These are phyloP conservation scores for Anthracocystis walkeri DNA, from an alignment of 1,284 basidiomycete genomes.

Conservation along the genomic window DNA sequence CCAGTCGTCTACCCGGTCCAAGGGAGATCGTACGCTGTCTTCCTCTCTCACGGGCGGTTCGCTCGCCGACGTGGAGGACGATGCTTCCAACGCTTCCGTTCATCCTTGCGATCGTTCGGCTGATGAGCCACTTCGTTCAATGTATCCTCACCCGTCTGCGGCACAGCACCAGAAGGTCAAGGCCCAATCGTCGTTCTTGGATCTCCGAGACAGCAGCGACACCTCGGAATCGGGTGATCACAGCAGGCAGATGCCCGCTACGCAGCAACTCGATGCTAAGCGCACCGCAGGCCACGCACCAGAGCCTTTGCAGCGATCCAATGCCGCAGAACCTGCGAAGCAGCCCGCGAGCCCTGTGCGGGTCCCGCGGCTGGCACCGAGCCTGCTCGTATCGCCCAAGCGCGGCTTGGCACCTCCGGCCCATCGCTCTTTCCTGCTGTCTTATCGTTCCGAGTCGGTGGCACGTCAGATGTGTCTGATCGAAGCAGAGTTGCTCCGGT, in stretches of 20 bases:
- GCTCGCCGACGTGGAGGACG: conserved; percentile 44
- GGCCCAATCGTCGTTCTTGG: conserved; percentile 30
- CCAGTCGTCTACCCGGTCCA: conserved; percentile 19
- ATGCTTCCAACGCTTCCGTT: conserved; percentile 19
- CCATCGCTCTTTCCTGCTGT: conserved; percentile 61
- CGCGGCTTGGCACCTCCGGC: conserved; percentile 31
- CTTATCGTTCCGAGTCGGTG: conserved; percentile 74
- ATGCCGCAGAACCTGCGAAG: neutral
- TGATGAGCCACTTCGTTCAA: conserved; percentile 7
- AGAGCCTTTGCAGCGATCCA: neutral
- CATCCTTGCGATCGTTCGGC: conserved; percentile 27
- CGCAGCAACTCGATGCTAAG: conserved; percentile 4
- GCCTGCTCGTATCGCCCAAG: conserved; percentile 11
- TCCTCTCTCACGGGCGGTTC: conserved; percentile 39
- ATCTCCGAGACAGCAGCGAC: conserved; percentile 30
- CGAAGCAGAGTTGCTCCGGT: conserved; percentile 85
- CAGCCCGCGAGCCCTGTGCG: neutral
- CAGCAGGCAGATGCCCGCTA: neutral
- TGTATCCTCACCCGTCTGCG: neutral
- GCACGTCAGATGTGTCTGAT: conserved; percentile 87
- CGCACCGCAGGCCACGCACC: neutral
- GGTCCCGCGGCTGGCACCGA: neutral
- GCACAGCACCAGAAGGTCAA: conserved; percentile 6
- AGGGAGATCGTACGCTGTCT: conserved; percentile 28
- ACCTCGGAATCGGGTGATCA: conserved; percentile 20